Evolutionary conservation across 176 grass and related monocot genomes (phyloP).

Genomic region (Rhynchospora breviuscula): DNA sequence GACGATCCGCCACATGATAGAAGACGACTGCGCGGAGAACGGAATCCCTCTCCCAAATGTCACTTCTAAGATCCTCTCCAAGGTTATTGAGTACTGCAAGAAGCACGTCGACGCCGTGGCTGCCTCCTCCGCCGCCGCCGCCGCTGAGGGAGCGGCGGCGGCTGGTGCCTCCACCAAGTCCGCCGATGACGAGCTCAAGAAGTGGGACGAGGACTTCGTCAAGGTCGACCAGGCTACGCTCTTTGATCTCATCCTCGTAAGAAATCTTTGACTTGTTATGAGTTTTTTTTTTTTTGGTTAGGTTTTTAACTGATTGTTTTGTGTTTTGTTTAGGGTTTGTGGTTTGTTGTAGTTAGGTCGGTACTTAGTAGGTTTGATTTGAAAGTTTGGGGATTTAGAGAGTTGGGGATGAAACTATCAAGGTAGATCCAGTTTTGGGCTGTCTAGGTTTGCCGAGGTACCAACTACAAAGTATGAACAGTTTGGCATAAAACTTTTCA

Average conservation of each 20-base stretch:
- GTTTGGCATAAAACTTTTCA: not conserved
- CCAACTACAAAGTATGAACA: not conserved
- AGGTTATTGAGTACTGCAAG: slow-evolving; percentile 34
- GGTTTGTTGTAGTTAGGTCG: not conserved
- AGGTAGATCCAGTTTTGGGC: not conserved
- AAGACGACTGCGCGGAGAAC: slow-evolving; percentile 28
- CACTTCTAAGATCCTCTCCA: slow-evolving; percentile 24
- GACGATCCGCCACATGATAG: slow-evolving; percentile 43
- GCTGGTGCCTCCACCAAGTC: not conserved
- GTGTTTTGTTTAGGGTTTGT: not conserved
- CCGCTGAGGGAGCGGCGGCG: not conserved
- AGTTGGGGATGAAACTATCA: not conserved
- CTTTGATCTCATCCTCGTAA: slow-evolving; percentile 40
- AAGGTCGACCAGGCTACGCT: slow-evolving; percentile 48
- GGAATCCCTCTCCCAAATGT: slow-evolving; percentile 34
- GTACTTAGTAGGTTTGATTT: not conserved
- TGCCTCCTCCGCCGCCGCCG: not conserved
- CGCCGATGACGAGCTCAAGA: slow-evolving; percentile 27
- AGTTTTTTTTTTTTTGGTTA: not conserved
- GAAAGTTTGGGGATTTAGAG: not conserved
- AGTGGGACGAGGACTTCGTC: slow-evolving; percentile 30
- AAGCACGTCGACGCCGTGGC: slow-evolving; percentile 31
- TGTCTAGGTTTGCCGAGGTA: not conserved
- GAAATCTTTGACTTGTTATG: not conserved
- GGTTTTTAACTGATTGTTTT: not conserved